Percentiles rank a stretch among this genome's conserved stretches.
These are phyloP conservation scores for Ophiostoma populinum DNA, from an alignment of 2,329 filamentous ascomycete genomes.

Conservation along the genomic window DNA sequence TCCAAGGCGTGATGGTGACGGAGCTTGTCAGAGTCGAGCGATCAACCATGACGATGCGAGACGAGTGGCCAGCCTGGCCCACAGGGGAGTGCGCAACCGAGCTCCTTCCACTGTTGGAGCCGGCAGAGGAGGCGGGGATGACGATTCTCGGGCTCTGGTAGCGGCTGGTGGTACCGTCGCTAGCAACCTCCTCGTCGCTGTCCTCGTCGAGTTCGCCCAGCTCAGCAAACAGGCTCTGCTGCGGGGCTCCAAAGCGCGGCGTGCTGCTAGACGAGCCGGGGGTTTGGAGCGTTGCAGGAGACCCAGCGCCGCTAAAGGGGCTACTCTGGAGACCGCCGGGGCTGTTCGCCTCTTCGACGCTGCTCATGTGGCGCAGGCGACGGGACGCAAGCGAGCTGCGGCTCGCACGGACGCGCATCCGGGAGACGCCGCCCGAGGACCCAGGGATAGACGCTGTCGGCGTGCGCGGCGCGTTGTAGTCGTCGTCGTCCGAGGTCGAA, in stretches of 20 bases:
- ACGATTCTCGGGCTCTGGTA: constrained; percentile 27
- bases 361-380: constrained; percentile 43
- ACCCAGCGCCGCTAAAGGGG: constrained; percentile 15
- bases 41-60: constrained; percentile 40
- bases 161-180: constrained; percentile 37
- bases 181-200: constrained; percentile 53
- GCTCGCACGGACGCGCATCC: constrained; percentile 54
- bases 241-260: constrained; percentile 30
- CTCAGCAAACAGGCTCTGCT: constrained; percentile 81
- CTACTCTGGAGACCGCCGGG: constrained; percentile 35
- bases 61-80: constrained; percentile 31
- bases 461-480: constrained; percentile 44
- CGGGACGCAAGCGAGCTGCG: constrained; percentile 38
- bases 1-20: constrained; percentile 21
- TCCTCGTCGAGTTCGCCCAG: constrained; percentile 57
- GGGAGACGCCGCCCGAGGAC: constrained; percentile 22
- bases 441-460: constrained; percentile 42
- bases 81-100: constrained; percentile 24
- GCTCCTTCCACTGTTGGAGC: constrained; percentile 3
- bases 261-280: constrained; percentile 35
- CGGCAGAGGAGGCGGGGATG: constrained; percentile 20
- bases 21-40: constrained; percentile 44
- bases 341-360: constrained; percentile 29
- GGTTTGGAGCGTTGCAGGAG: constrained; percentile 13
- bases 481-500: constrained; percentile 69